Evolutionary conservation across 805 yeast species (phyloP), one percentile per base, ranked within the genome.

Genomic region (Metahyphopichia silvanorum): DNA sequence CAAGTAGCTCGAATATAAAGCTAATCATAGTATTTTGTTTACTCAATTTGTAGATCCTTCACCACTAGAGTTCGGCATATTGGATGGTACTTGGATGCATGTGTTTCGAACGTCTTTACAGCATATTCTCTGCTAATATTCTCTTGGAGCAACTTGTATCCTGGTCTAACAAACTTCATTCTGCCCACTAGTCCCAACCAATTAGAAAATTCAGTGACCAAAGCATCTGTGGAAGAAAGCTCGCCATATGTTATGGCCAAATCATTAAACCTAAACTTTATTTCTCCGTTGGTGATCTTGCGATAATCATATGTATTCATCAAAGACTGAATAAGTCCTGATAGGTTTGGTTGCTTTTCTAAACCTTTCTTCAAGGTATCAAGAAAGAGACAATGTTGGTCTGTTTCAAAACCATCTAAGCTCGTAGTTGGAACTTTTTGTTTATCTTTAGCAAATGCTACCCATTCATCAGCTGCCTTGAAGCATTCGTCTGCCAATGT

Each of bases 151-250:
- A 53, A 34, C 21, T 33, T 38, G 37, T 53, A 60, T 7, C 65
- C 65, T 3, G 65, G 65, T 35, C 65, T 44, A 17, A 57, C 59
- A 33, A 43, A 59, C 43, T 60, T 60, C 66, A 60, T 60, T 40
- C 66, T 45, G 7, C 66, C 66, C 14, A 55, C 58, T 6, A 57
- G 46, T 6, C 62, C 64, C 34, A 60, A 41, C 64, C 64, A 60
- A 16, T 27, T 25, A 6, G 62, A 49, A 39, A 53, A 57, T 7
- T 35, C 31, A 4, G 20, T 17, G 3, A 53, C 62, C 4, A 40
- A 24, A 5, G 31, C 39, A 20, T 51, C 52, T 2, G 21, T 14
- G 2, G 35, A 34, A 2, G 27, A 14, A 21, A 33, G 46, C 3
- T 39, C 21, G 2, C 61, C 62, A 31, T 40, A 42, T 14, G 36